Base-by-base conservation (phyloP, 2,329 filamentous ascomycete genomes). In the Aurifilum marmelostoma region DNA sequence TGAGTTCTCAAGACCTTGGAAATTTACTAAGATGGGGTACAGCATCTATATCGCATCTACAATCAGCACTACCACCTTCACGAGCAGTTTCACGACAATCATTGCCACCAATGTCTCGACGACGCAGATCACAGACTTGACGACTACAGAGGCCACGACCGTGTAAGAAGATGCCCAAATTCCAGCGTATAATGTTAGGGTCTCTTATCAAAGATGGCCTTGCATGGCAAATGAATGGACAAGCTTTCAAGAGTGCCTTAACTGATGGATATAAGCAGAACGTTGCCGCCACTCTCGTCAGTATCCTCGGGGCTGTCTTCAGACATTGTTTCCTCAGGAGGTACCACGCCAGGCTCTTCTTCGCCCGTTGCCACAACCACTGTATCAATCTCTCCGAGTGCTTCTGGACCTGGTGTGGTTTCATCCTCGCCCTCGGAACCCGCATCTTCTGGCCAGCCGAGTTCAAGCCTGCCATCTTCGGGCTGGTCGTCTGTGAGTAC, bases 91-190 rank as follows among this genome's bases (percentile, higher is more conserved):
- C 43, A 60, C 65, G 24, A 68, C 66, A n/a, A 64, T 65, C 21
- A 64, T 71, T 39, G 70, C 68, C 16, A 71, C 70, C 37, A 71
- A 68, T 32, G 58, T 63, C 9, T 71, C 68, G 11, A 71, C 70
- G 7, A 70, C 68, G 9, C 68, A 71, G 27, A 62, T 70, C 16
- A 71, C 67, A 7, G 65, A 69, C 67, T 24, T 71, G 16, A 62
- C 43, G 2, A 71, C 69, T 14, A 67, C 67, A 27, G 54, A 62
- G 24, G 37, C 37, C 37, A 71, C 61, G 24, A 69, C 67, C 21
- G 12, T 63, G 61, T 63, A 47, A 50, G 61, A 3, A 21, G 9
- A 21, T 47, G 11, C 4, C 14, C 24, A 14, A 32, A 14, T 24
- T 18, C 24, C 0, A 27, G 50, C n/a, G n/a, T n/a, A n/a, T n/a